Percentiles rank a stretch among this genome's conserved stretches.
These are phyloP conservation scores for Leptographium lundbergii DNA, from an alignment of 2,329 filamentous ascomycete genomes.

Conservation along the genomic window DNA sequence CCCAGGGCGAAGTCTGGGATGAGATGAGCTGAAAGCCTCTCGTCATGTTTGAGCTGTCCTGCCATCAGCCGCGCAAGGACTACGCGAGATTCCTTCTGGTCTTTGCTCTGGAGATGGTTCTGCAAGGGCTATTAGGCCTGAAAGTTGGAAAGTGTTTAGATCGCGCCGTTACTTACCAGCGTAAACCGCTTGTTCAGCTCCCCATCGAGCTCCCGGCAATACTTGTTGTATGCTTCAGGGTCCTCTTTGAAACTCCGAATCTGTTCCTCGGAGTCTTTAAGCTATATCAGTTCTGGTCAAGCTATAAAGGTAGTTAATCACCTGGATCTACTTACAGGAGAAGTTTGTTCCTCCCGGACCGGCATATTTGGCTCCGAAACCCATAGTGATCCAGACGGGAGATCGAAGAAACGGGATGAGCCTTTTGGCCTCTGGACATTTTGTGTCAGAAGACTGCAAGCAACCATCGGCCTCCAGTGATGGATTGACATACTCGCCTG, in stretches of 20 bases:
- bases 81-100: too few relatives aligned
- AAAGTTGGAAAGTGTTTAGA: too few relatives aligned
- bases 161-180: not conserved
- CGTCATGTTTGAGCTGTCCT: too few relatives aligned
- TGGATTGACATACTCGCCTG: constrained; percentile 2
- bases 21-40: not conserved
- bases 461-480: too few relatives aligned
- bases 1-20: constrained; percentile 16
- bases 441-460: not conserved
- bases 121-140: too few relatives aligned
- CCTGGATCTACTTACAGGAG: constrained; percentile 31
- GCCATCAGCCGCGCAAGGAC: too few relatives aligned
- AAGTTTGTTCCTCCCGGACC: constrained; percentile 6
- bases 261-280: too few relatives aligned
- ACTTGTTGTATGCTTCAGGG: constrained; percentile 4
- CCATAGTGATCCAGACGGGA: constrained; percentile 45
- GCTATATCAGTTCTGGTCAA: too few relatives aligned
- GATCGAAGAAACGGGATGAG: constrained; percentile 7
- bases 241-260: constrained; percentile 17
- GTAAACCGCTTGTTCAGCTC: constrained; percentile 9
- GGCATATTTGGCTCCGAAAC: constrained; percentile 35
- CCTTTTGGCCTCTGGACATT: not conserved
- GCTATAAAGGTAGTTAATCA: constrained; percentile 1
- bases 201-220: constrained; percentile 6
- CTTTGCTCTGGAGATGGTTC: too few relatives aligned